Percentiles rank a stretch among this genome's conserved stretches.
Conservation (phyloP, 805 yeast species). For the Lachancea kluyveri region DNA sequence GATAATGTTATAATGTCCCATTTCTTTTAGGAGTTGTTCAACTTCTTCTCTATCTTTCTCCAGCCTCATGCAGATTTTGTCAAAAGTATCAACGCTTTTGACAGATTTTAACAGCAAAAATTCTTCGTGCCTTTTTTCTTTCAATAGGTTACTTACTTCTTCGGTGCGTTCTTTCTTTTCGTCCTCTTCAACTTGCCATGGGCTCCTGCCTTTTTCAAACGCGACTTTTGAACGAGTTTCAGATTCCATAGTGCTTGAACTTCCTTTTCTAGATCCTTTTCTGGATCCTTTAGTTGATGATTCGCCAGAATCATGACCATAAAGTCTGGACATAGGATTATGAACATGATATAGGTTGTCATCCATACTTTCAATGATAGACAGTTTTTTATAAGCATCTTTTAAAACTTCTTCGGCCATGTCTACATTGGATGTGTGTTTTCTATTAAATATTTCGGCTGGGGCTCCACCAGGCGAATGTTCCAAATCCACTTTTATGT, state of each 20-base stretch:
- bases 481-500: slow-evolving; percentile 21
- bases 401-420: slow-evolving; percentile 26
- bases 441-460: slow-evolving; percentile 1
- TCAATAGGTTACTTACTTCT: slow-evolving; percentile 24
- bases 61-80: slow-evolving; percentile 65
- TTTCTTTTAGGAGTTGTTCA: slow-evolving; percentile 38
- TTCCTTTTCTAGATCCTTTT: slow-evolving; percentile 11
- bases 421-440: slow-evolving; percentile 13
- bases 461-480: slow-evolving; percentile 3
- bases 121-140: slow-evolving; percentile 17
- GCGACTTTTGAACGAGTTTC: slow-evolving; percentile 17
- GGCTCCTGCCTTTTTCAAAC: slow-evolving; percentile 22
- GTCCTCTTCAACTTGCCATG: slow-evolving; percentile 16
- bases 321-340: slow-evolving; percentile 5
- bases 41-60: slow-evolving; percentile 50
- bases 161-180: slow-evolving; percentile 16
- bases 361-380: slow-evolving; percentile 6
- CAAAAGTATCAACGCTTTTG: slow-evolving; percentile 50
- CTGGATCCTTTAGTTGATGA: slow-evolving; percentile 1
- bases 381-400: slow-evolving; percentile 26
- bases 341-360: background rate
- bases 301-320: background rate
- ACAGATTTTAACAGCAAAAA: slow-evolving; percentile 37
- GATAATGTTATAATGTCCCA: slow-evolving; percentile 47
- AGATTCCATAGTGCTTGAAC: slow-evolving; percentile 7